These are phyloP conservation scores for Coprinopsis strossmayeri DNA, from an alignment of 768 basidiomycete genomes.

Conservation along the genomic window DNA sequence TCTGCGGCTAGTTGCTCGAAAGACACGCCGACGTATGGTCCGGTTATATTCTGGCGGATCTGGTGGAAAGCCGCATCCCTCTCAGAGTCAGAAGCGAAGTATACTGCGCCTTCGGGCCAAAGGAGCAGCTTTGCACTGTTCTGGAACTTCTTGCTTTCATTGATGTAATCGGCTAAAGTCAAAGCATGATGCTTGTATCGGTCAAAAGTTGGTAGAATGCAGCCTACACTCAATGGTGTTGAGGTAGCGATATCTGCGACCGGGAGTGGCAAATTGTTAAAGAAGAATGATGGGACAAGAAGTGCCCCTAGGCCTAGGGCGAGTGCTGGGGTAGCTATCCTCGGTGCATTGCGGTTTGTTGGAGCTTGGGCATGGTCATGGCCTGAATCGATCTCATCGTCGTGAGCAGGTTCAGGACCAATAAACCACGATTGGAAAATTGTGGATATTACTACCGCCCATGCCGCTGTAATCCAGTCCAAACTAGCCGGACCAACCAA, in stretches of 20 bases:
- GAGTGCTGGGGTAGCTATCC: conserved; percentile 27
- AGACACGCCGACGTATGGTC: conserved; percentile 58
- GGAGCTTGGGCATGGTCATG: background rate
- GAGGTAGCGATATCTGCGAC: conserved; percentile 27
- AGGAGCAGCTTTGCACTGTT: conserved; percentile 49
- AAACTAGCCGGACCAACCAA: conserved; percentile 51
- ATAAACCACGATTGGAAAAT: conserved; percentile 52
- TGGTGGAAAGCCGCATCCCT: conserved; percentile 40
- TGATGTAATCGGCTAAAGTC: conserved; percentile 54
- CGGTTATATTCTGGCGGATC: conserved; percentile 29
- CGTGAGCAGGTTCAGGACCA: conserved; percentile 24
- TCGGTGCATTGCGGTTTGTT: conserved; percentile 12
- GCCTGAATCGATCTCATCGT: conserved; percentile 7
- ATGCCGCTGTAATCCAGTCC: conserved; percentile 74
- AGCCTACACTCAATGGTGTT: conserved; percentile 62
- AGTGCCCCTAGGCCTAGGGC: conserved; percentile 35
- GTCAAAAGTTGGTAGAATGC: conserved; percentile 50
- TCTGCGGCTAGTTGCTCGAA: conserved; percentile 57
- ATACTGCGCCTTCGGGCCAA: conserved; percentile 79
- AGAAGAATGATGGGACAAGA: conserved; percentile 47
- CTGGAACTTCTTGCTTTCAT: conserved; percentile 43
- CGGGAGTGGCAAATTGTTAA: conserved; percentile 34
- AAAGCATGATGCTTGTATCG: conserved; percentile 34
- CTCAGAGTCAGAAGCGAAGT: conserved; percentile 47
- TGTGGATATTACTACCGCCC: conserved; percentile 63